A percentile compares a stretch with the other conserved stretches of the same genome.
Evolutionary conservation across 768 basidiomycete species (phyloP).

Genomic region (Neoboletus brunneissimus): DNA sequence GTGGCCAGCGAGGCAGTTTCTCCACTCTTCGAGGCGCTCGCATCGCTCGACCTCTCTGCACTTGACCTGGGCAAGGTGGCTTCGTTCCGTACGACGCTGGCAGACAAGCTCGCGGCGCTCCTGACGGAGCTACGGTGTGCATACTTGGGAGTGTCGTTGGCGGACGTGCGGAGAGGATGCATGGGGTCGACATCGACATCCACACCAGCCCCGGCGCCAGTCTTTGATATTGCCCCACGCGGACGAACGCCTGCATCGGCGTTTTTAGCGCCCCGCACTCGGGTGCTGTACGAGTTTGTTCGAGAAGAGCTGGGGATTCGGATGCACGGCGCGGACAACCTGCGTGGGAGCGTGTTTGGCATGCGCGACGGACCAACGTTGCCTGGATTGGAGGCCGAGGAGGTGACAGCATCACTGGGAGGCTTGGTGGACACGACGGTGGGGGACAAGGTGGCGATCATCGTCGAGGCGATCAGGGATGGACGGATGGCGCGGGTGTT

Average conservation of each 20-base stretch:
- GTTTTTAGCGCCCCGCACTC: slow-evolving; percentile 52
- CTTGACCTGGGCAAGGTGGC: slow-evolving; percentile 25
- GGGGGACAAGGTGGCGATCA: slow-evolving; percentile 68
- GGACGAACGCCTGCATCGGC: slow-evolving; percentile 66
- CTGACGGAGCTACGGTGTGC: slow-evolving; percentile 31
- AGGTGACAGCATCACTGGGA: slow-evolving; percentile 23
- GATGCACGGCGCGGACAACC: slow-evolving; percentile 80
- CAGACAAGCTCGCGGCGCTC: slow-evolving; percentile 14
- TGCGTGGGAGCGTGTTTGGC: slow-evolving; percentile 56
- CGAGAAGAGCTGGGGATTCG: slow-evolving; percentile 66
- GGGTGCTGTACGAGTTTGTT: slow-evolving; percentile 75
- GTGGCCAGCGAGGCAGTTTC: slow-evolving; percentile 62
- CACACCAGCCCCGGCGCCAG: slow-evolving; percentile 26
- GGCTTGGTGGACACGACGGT: slow-evolving; percentile 46
- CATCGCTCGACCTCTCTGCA: slow-evolving; percentile 5
- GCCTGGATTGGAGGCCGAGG: slow-evolving; percentile 49
- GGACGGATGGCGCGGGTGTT: slow-evolving; percentile 62
- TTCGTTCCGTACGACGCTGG: slow-evolving; percentile 20
- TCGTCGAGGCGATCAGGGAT: slow-evolving; percentile 78
- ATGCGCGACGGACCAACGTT: slow-evolving; percentile 28
- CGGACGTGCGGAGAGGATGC: slow-evolving; percentile 17
- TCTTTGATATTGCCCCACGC: slow-evolving; percentile 43
- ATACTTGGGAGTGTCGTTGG: slow-evolving; percentile 25
- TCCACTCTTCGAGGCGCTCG: slow-evolving; percentile 54
- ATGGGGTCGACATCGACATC: slow-evolving; percentile 1